phyloP scores from a whole-genome alignment of 495 filamentous ascomycete genomes.

The Penicillium odoratum region DNA sequence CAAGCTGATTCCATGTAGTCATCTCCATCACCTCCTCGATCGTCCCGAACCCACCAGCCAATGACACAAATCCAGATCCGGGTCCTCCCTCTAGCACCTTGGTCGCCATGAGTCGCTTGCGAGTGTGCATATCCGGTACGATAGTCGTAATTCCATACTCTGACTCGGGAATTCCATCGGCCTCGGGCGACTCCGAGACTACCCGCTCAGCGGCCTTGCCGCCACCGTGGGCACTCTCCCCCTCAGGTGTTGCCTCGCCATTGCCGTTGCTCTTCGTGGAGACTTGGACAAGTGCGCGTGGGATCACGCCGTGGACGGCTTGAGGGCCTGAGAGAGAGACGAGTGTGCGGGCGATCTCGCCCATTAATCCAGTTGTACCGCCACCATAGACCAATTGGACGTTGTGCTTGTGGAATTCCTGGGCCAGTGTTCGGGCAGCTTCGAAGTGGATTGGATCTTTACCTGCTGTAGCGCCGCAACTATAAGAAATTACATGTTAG shows the following conservation, averaged over 20 bases:
- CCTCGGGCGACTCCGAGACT: slow-evolving; percentile 26
- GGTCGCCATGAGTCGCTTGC: slow-evolving; percentile 88
- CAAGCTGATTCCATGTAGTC: slow-evolving; percentile 95
- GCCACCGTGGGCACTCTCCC: slow-evolving; percentile 7
- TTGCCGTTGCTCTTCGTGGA: slow-evolving; percentile 60
- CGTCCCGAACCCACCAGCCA: slow-evolving; percentile 91
- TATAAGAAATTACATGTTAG: slow-evolving; percentile 21
- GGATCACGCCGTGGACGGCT: slow-evolving; percentile 91
- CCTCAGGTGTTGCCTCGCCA: slow-evolving; percentile 12
- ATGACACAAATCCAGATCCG: slow-evolving; percentile 84
- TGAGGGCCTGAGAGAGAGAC: slow-evolving; percentile 78
- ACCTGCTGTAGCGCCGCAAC: slow-evolving; percentile 77
- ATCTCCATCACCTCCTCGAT: slow-evolving; percentile 97
- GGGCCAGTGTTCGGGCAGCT: slow-evolving; percentile 76
- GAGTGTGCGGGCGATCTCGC: slow-evolving; percentile 84
- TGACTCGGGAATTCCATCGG: slow-evolving; percentile 58
- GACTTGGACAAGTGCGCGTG: slow-evolving; percentile 76
- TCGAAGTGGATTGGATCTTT: slow-evolving; percentile 65
- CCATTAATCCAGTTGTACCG: slow-evolving; percentile 93
- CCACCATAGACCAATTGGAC: slow-evolving; percentile 90
- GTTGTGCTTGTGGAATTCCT: slow-evolving; percentile 68
- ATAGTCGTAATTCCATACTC: slow-evolving; percentile 83
- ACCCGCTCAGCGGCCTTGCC: slow-evolving; percentile 45
- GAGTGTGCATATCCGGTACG: slow-evolving; percentile 91
- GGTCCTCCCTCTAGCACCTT: slow-evolving; percentile 79